These are phyloP conservation scores for Pestalotiopsis sp. DNA, from an alignment of 2,329 filamentous ascomycete genomes.

Conservation along the genomic window DNA sequence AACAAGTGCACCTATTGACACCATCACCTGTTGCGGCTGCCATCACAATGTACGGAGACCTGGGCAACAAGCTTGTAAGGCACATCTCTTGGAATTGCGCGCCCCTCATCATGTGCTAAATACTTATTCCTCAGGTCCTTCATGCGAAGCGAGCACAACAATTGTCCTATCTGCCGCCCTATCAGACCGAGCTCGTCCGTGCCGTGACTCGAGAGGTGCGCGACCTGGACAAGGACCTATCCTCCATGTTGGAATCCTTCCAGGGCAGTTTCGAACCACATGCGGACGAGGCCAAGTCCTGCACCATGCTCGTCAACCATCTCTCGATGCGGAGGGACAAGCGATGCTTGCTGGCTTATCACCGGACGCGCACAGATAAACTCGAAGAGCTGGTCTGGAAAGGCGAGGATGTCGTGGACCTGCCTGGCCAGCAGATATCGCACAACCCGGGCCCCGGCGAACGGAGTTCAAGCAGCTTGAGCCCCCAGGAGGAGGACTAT, in stretches of 20 bases:
- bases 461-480: constrained; percentile 73
- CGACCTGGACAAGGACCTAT: constrained; percentile 86
- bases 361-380: constrained; percentile 86
- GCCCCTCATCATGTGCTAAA: constrained; percentile 12
- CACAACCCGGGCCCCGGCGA: constrained; percentile 44
- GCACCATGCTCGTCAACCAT: constrained; percentile 89
- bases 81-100: constrained; percentile 2
- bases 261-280: constrained; percentile 84
- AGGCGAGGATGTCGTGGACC: constrained; percentile 80
- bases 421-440: constrained; percentile 58
- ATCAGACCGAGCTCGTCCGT: constrained; percentile 89
- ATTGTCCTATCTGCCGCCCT: constrained; percentile 82
- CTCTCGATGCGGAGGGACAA: constrained; percentile 96
- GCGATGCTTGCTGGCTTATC: constrained; percentile 91
- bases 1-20: not conserved
- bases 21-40: not conserved
- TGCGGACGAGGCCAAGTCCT: constrained; percentile 80
- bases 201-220: constrained; percentile 88
- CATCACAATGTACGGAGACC: constrained; percentile 79
- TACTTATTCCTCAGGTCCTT: constrained; percentile 68
- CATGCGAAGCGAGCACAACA: constrained; percentile 95
- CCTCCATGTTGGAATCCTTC: constrained; percentile 78
- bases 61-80: constrained; percentile 80
- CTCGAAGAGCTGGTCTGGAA: constrained; percentile 94
- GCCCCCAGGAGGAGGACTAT: constrained; percentile 96